Evolutionary conservation across 306 rosid genomes (phyloP).

Genomic region (Cicer cuneatum): DNA sequence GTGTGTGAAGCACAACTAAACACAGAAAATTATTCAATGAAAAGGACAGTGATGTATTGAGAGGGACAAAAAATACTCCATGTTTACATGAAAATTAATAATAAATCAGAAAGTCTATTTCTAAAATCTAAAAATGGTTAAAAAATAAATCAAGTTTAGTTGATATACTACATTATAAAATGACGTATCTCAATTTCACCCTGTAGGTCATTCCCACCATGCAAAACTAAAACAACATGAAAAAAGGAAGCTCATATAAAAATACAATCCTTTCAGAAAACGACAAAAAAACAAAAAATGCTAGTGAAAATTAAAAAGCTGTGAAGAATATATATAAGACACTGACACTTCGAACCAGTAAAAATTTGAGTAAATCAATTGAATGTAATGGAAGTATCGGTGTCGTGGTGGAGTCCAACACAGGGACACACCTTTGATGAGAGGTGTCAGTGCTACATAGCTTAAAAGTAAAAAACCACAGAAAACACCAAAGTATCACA

Average conservation of each 20-base stretch:
- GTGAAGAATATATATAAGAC: too few species aligned
- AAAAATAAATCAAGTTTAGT: background rate
- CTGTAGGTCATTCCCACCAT: background rate
- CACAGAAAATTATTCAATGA: background rate
- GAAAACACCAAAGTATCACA: background rate
- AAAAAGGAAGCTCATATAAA: background rate
- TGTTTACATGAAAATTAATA: background rate
- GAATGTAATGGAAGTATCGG: too few species aligned
- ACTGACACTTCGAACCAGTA: too few species aligned
- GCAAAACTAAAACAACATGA: background rate
- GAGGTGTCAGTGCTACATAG: too few species aligned
- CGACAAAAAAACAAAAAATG: background rate
- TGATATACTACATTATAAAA: background rate
- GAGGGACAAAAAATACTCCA: background rate
- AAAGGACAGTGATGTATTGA: background rate
- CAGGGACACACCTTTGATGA: too few species aligned
- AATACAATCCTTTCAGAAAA: slow-evolving; percentile 5
- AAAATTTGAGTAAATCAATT: too few species aligned
- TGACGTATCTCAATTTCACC: background rate
- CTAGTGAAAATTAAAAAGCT: background rate
- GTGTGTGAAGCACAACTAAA: slow-evolving; percentile 8
- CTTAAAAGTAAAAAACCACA: background rate
- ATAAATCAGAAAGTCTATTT: slow-evolving; percentile 18
- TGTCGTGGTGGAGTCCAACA: too few species aligned
- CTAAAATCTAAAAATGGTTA: slow-evolving; percentile 5